A percentile compares a stretch with the other conserved stretches of the same genome.
phyloP scores from a whole-genome alignment of 139 green algal species.

The Volvox reticuliferus region DNA sequence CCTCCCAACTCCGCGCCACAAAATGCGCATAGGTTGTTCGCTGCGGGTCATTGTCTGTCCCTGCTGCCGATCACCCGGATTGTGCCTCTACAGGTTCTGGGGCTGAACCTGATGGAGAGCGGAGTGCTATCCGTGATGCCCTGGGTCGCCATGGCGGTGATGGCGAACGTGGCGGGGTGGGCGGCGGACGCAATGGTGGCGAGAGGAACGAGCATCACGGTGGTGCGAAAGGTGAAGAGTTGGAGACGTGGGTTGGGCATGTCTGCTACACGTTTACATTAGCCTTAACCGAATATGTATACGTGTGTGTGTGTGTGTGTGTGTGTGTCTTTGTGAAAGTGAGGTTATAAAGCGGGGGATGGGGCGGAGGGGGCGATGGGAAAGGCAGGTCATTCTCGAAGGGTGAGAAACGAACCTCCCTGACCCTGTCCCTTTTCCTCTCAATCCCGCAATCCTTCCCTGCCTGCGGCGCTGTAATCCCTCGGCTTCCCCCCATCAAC shows the following conservation, averaged over 20 bases:
- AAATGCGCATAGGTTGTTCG: too few species aligned
- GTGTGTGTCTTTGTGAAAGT: background rate
- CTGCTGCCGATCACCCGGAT: too few species aligned
- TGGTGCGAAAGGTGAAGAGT: conserved; percentile 84
- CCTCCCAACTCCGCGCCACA: too few species aligned
- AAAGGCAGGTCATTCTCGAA: background rate
- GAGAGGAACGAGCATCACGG: conserved; percentile 80
- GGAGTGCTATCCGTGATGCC: conserved; percentile 93
- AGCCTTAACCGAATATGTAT: too few species aligned
- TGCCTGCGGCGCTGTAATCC: too few species aligned
- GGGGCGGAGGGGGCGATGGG: background rate
- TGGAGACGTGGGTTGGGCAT: background rate
- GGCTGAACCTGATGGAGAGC: conserved; percentile 86
- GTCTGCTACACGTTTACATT: too few species aligned
- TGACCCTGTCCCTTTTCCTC: too few species aligned
- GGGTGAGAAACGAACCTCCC: too few species aligned
- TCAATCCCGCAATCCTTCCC: too few species aligned
- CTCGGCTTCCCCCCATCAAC: too few species aligned
- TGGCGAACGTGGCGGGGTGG: conserved; percentile 91
- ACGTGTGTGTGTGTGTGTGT: too few species aligned
- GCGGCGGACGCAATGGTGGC: conserved; percentile 90
- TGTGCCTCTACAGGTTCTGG: conserved; percentile 81
- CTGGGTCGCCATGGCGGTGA: conserved; percentile 96
- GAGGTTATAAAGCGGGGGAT: background rate
- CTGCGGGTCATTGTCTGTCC: too few species aligned